Base-by-base conservation (phyloP, 805 yeast species). In the Blastobotrys terrestris region DNA sequence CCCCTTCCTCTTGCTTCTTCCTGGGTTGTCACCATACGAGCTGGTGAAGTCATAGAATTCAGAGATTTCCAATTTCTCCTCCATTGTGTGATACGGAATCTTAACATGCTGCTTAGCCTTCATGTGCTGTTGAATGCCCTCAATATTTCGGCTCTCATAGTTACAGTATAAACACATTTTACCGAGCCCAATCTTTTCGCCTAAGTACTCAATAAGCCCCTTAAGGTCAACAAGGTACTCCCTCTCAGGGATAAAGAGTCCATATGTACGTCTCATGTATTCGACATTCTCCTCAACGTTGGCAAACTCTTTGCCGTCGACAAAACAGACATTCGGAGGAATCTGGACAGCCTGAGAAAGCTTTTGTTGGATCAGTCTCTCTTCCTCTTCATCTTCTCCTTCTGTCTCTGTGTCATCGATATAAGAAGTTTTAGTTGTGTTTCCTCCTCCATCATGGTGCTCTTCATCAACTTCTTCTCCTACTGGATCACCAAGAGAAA, bases 121-220 rank as follows among this genome's bases (percentile, higher is more conserved):
- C 86, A 89, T 84, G 68, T 94, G 99, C 44, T 88, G 94, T 60
- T 96, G 83, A 8, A 87, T 90, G 55, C 96, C 86, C 63, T 87
- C 95, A 31, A 92, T 65, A 51, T 82, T 80, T 56, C 80, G 78
- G n/a, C 98, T 98, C 67, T 87, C 85, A 65, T 83, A 94, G 31
- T 75, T 74, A 67, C 99, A 94, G 51, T 81, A 78, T 46, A 92
- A 69, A 67, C 99, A 94, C 58, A 85, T 79, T 59, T 87, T 84
- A 41, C 97, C 97, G 44, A 83, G 76, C 7, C 91, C 86, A 51
- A 92, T 80, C 60, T 85, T 84, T 58, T 89, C 94, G 44, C 86
- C 87, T 54, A 94, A 69, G 63, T 87, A 87, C 1, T 71, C 66
- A n/a, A 94, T 67, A 42, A 94, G 73, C 0, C 97, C 98, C 41